Evolutionary conservation across 345 rosid genomes (phyloP), one percentile per base, ranked within the genome.

Genomic region (Eucalyptus cloeziana): DNA sequence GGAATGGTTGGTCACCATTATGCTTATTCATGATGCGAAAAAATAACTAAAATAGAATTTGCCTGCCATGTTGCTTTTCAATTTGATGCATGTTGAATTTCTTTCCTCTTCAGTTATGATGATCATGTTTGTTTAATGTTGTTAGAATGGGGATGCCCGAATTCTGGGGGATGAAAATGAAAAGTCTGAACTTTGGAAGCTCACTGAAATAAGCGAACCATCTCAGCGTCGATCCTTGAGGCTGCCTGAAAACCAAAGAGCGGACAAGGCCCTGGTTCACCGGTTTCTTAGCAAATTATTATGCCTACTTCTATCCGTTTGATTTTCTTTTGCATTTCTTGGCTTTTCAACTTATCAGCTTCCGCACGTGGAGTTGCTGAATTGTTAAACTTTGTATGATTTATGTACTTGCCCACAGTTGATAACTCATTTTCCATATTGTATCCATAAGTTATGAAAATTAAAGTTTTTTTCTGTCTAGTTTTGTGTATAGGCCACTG

Each of bases 131-230:
- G 85, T 54, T 91, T 88, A 14, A 27, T 88, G 62, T 88, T 89
- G 71, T 86, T 91, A 97, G 98, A 97, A 97, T 90, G 99, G 99
- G 90, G 99, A 97, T 92, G 93, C 96, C 4, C 93, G 99, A 87
- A 97, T 91, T 86, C 89, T 95, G 93, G 97, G 94, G 86, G 99
- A 97, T 90, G 97, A 95, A 87, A 94, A 94, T 92, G 99, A 96
- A 90, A 97, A 97, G 90, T 95, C 98, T 54, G 95, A 96, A 95
- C 93, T 97, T 89, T 97, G 99, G 99, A 97, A 97, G 94, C 96
- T 97, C 89, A 95, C 96, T 76, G 99, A 97, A 93, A 94, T 97
- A 71, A 96, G 89, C 67, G 98, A 97, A 92, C 94, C 97, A 56
- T 94, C 96, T 89, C 98, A 97, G 67, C 96, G 97, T 92, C 96